Percentiles rank a stretch among this genome's conserved stretches.
phyloP scores from a whole-genome alignment of 345 rosid species.

The Eucalyptus marginata region DNA sequence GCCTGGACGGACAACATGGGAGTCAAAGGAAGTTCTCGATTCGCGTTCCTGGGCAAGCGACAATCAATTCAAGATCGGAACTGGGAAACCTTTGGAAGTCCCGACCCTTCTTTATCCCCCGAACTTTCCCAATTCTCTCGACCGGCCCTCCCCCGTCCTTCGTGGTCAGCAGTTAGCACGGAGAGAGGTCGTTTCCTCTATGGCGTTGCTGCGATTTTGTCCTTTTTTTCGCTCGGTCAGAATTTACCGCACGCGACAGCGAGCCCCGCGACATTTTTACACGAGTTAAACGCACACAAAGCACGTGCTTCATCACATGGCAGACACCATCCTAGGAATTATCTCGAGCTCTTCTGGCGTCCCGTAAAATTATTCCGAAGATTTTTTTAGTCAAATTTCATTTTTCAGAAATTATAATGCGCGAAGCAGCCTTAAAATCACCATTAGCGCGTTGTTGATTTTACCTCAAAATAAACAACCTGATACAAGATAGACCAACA shows the following conservation, averaged over 20 bases:
- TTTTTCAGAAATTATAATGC: not conserved
- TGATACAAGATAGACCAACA: accelerated
- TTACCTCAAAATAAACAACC: not conserved
- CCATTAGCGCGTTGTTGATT: accelerated
- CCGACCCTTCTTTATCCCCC: not conserved
- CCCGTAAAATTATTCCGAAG: too few relatives aligned
- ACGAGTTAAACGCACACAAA: not conserved
- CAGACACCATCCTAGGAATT: not conserved
- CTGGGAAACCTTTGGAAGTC: not conserved
- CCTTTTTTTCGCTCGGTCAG: not conserved
- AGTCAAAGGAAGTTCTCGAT: not conserved
- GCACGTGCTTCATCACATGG: not conserved
- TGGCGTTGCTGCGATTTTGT: not conserved
- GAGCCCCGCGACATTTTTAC: not conserved
- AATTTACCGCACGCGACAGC: not conserved
- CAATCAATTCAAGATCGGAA: not conserved
- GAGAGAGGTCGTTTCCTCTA: not conserved
- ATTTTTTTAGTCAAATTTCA: not conserved
- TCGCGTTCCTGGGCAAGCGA: not conserved
- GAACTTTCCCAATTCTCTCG: not conserved
- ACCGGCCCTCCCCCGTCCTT: not conserved
- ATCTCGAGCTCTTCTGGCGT: not conserved
- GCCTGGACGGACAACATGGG: not conserved
- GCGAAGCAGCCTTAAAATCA: not conserved
- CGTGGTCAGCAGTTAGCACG: not conserved